Evolutionary conservation across 768 basidiomycete species (phyloP).

Genomic region (Dioszegia hungarica): DNA sequence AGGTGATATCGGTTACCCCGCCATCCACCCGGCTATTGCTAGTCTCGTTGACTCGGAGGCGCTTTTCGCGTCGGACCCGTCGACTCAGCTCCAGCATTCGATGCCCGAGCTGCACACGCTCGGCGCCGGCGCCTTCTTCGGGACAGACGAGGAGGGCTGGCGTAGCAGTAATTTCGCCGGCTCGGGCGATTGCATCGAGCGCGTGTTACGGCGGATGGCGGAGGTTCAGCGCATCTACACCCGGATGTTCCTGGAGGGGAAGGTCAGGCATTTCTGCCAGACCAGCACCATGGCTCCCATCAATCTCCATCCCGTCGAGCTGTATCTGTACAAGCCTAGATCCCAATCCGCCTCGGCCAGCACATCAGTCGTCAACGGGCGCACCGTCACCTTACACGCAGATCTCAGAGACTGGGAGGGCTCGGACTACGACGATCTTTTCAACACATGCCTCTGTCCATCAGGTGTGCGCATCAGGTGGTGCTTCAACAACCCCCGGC

Average conservation of each 20-base stretch:
- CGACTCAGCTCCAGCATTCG: not conserved
- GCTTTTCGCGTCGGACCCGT: not conserved
- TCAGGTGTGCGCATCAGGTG: not conserved
- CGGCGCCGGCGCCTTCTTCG: not conserved
- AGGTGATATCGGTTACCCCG: too few species aligned
- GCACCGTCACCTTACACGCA: not conserved
- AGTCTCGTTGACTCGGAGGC: not conserved
- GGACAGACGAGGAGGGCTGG: not conserved
- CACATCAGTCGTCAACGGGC: not conserved
- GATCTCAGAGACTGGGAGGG: not conserved
- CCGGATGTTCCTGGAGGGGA: not conserved
- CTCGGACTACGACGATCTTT: not conserved
- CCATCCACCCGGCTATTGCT: not conserved
- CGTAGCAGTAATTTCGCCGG: not conserved
- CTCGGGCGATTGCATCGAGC: not conserved
- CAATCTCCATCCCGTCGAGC: not conserved
- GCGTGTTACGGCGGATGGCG: too few species aligned
- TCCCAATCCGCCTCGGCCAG: too few species aligned
- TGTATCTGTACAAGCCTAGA: not conserved
- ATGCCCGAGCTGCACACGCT: not conserved
- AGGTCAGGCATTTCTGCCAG: slow-evolving; percentile 2
- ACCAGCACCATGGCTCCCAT: not conserved
- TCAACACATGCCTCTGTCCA: not conserved
- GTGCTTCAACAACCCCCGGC: not conserved
- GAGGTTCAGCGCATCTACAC: not conserved